A percentile compares a stretch with the other conserved stretches of the same genome.
Conservation (phyloP, 2,329 filamentous ascomycete genomes). For the Trichocomaceae sp. region DNA sequence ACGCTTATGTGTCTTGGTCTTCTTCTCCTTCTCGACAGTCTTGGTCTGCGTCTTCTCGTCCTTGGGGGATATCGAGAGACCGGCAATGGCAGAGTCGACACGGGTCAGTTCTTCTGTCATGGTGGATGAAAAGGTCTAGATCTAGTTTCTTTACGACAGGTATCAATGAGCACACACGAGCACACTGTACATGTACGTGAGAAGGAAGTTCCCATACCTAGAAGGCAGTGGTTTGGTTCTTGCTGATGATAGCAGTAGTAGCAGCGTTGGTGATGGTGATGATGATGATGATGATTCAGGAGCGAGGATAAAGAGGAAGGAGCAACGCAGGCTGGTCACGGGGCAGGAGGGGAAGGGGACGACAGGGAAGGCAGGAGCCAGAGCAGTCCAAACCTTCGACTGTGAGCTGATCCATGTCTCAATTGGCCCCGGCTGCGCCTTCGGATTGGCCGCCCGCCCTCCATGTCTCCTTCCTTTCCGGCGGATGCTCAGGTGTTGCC, state of each 20-base stretch:
- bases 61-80: constrained; percentile 61
- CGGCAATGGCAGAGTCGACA: constrained; percentile 86
- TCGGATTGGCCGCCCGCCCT: neutral
- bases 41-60: constrained; percentile 46
- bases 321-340: constrained; percentile 1
- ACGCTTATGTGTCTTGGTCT: constrained; percentile 58
- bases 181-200: neutral
- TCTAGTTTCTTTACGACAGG: neutral
- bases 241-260: neutral
- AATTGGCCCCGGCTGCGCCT: neutral
- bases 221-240: neutral
- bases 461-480: neutral
- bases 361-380: constrained; percentile 1
- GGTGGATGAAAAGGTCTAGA: constrained; percentile 11
- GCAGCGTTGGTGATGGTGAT: neutral
- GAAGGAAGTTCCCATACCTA: neutral
- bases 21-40: constrained; percentile 45
- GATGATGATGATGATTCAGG: neutral
- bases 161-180: too few relatives aligned
- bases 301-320: neutral
- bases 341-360: neutral
- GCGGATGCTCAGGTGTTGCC: too few relatives aligned
- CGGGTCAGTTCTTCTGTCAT: constrained; percentile 68
- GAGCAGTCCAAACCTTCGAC: neutral
- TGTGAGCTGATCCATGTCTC: neutral